Evolutionary conservation across 352 stramenopile genomes (phyloP).

Genomic region (Aphanomyces invadans): DNA sequence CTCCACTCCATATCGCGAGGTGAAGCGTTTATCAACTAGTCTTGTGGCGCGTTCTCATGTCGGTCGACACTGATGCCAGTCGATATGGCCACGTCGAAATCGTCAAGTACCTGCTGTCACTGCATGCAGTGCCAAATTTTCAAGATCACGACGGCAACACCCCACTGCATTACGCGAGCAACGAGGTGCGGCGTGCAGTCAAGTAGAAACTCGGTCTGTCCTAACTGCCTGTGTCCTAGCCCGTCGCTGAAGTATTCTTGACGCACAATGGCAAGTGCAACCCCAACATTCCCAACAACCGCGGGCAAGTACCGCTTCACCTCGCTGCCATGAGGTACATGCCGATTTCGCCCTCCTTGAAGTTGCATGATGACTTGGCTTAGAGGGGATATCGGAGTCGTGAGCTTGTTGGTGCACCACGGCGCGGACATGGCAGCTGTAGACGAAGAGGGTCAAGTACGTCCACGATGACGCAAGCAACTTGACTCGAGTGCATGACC

Average conservation of each 20-base stretch:
- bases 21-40: too few relatives aligned
- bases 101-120: constrained; percentile 53
- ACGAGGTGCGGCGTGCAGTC: constrained; percentile 28
- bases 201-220: too few relatives aligned
- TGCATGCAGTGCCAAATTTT: constrained; percentile 63
- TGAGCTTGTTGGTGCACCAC: constrained; percentile 63
- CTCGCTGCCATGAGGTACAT: constrained; percentile 39
- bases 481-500: not conserved
- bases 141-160: constrained; percentile 78
- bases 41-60: too few relatives aligned
- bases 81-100: constrained; percentile 53
- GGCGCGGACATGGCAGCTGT: constrained; percentile 61
- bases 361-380: too few relatives aligned
- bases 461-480: too few relatives aligned
- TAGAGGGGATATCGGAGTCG: constrained; percentile 63
- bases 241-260: constrained; percentile 57
- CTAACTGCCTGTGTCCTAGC: too few relatives aligned
- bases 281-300: constrained; percentile 68
- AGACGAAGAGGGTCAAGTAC: constrained; percentile 67
- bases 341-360: not conserved
- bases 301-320: constrained; percentile 66
- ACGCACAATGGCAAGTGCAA: constrained; percentile 57
- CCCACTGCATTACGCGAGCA: constrained; percentile 55
- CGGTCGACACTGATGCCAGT: too few relatives aligned
- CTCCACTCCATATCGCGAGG: constrained; percentile 61